Evolutionary conservation across 2,329 filamentous ascomycete genomes (phyloP), one percentile per base, ranked within the genome.

Genomic region (Apiospora arundinis): DNA sequence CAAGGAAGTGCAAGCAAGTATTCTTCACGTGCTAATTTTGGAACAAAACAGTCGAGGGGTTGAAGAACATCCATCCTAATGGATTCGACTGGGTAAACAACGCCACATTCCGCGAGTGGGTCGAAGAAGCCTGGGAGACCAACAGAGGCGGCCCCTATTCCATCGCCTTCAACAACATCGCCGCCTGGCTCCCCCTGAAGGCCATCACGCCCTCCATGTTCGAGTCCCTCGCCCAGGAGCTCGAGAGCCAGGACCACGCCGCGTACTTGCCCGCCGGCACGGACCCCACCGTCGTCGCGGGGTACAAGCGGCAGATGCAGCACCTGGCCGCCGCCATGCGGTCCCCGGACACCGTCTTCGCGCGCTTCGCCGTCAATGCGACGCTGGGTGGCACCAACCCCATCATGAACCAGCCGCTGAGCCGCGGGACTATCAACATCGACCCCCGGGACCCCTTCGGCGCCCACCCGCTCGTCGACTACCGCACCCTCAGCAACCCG

Each of bases 401-500:
- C 42, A 60, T 81, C 74, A 65, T 81, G 74, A 74, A 82, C 49
- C 78, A 83, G 68, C 78, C 80, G 14, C 72, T 82, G 65, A 80
- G 81, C 46, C 81, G 82, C 4, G 82, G 82, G 37, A 80, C 76
- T 18, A 77, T 84, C 67, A 81, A 82, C 72, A 78, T 85, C 77
- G 73, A 81, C 74, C 75, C 85, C 71, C 66, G 82, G 70, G 77
- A 84, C 71, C 81, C 84, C 1, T 78, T 78, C 68, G 72, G 75
- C 18, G 75, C 73, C 2, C 78, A 80, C 69, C 82, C 82, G 0
- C 67, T 81, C 0, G 79, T 85, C 7, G 83, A 84, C 74, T 82
- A 83, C 71, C 77, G 81, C 9, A 80, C 80, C 2, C 79, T 83
- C 1, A 79, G 74, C 25, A 84, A 84, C 71, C 82, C 82, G 0